A percentile compares a stretch with the other conserved stretches of the same genome.
Conservation (phyloP, 208 protist species). For the Trichomonas gallinae region DNA sequence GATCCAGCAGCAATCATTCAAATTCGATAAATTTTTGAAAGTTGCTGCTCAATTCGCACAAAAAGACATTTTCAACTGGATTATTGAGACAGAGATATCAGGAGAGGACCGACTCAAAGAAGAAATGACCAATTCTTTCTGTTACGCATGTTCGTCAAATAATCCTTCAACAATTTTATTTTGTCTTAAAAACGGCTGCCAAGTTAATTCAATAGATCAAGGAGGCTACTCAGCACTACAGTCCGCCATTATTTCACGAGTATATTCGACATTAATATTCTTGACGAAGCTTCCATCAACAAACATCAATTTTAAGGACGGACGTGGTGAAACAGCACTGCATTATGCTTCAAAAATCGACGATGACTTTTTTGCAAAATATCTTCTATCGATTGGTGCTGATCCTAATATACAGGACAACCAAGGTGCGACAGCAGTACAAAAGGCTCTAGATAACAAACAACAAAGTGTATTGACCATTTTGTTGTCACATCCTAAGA, state of each 20-base stretch:
- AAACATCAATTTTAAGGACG: background rate
- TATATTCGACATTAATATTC: background rate
- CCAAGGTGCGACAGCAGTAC: background rate
- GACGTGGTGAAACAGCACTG: background rate
- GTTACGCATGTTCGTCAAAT: background rate
- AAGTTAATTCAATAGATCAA: background rate
- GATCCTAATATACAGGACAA: background rate
- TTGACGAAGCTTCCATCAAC: background rate
- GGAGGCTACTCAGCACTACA: background rate
- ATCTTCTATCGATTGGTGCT: background rate
- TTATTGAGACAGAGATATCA: background rate
- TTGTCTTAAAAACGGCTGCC: background rate
- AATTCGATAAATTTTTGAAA: background rate
- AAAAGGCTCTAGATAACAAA: background rate
- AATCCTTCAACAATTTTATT: background rate
- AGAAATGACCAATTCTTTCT: background rate
- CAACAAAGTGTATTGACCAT: background rate
- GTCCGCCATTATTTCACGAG: background rate
- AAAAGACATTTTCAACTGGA: background rate
- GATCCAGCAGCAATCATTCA: background rate
- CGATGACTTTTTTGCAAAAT: background rate
- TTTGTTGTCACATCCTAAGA: background rate
- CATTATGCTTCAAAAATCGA: background rate
- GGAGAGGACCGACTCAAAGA: background rate
- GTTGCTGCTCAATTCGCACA: background rate